Base-by-base conservation (phyloP, 148 eudicot species). In the Persicaria tinctoria region DNA sequence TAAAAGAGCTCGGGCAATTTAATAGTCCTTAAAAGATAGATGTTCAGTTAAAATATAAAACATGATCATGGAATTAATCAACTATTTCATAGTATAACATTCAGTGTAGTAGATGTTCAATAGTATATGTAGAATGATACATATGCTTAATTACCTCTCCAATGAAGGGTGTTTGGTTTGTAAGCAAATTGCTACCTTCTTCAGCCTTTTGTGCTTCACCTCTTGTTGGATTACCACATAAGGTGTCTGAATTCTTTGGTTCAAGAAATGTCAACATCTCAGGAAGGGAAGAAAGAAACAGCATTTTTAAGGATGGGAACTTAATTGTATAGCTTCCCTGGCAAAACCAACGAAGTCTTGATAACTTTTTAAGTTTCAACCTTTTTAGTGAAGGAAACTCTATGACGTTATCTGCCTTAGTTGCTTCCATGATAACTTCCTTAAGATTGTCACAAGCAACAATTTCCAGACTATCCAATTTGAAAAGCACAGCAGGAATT, bases 311-410 rank as follows among this genome's bases (percentile, higher is more conserved):
- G 68, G 68, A 27, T 62, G 68, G 68, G 16, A 62, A 62, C 68
- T 11, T 62, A 4, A 62, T 10, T 23, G 38, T 9, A 62, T 32
- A 62, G 68, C 68, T 62, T 62, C 68, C 68, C 13, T 62, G n/a
- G 46, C 45, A 27, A 23, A 62, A 62, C 11, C 38, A 62, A 9
- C 5, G 6, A 32, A 62, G 68, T 9, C 1, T 32, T 0, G 41
- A 62, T 12, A 62, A 32, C 13, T 32, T 32, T 10, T 62, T 45
- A 62, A 62, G 68, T 62, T 62, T 62, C 68, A 62, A 62, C 68
- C 68, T 62, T 45, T 62, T 13, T 11, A 62, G 68, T 62, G 68
- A 62, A 27, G 68, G 68, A 11, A 62, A 62, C 68, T 62, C 68
- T 62, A 32, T 62, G 9, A 62, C 10, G 16, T 10, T 62, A 23